Conservation (phyloP, 306 rosid species). For the Carpinus fangiana region DNA sequence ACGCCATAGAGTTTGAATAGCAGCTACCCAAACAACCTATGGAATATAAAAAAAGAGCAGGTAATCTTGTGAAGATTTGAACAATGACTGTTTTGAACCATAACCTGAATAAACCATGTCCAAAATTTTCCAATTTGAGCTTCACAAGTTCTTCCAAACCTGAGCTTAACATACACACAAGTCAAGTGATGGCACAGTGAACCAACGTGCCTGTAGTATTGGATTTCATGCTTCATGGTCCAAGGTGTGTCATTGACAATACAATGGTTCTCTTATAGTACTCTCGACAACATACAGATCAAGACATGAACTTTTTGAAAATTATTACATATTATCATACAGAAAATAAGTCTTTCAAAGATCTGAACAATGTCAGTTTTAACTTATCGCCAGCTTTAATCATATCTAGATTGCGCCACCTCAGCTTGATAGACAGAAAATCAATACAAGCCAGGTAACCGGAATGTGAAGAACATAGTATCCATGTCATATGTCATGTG, state of each 20-base stretch:
- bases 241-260: neutral
- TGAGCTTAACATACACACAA: neutral
- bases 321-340: neutral
- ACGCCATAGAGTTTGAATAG: neutral
- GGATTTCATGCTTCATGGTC: neutral
- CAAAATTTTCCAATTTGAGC: neutral
- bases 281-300: neutral
- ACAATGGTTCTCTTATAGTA: neutral
- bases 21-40: neutral
- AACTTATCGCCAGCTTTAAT: no score
- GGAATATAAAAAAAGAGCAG: neutral
- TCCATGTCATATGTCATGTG: no score
- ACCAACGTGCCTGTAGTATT: neutral
- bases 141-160: slow-evolving; percentile 2
- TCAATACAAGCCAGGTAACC: no score
- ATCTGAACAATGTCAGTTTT: no score
- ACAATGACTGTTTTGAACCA: neutral
- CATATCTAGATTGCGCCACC: no score
- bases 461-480: no score
- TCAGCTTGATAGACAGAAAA: no score
- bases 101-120: neutral
- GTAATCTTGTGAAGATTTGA: neutral
- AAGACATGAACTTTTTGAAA: neutral
- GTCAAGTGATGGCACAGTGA: neutral
- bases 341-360: no score